Evolutionary conservation across 441 rosid species (phyloP).

Genomic region (Codiaeum variegatum): DNA sequence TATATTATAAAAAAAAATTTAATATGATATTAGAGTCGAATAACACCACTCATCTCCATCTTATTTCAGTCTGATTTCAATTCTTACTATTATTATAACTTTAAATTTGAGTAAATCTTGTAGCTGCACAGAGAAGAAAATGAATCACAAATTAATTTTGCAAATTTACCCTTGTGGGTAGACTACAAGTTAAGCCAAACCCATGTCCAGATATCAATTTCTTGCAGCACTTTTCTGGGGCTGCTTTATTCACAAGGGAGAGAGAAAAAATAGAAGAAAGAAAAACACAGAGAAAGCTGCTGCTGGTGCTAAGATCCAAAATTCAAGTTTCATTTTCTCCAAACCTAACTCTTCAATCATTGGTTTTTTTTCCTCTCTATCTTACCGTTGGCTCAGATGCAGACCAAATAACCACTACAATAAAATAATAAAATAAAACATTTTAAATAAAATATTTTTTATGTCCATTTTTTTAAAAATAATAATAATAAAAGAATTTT

Average conservation of each 20-base stretch:
- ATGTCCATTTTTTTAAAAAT: too few species aligned
- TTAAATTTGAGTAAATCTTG: too few species aligned
- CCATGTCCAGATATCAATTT: conserved; percentile 22
- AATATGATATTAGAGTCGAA: too few species aligned
- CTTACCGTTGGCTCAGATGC: conserved; percentile 50
- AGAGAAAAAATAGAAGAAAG: neutral
- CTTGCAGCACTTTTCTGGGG: conserved; percentile 19
- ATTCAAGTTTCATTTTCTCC: conserved; percentile 42
- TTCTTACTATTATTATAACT: too few species aligned
- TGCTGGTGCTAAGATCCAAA: conserved; percentile 32
- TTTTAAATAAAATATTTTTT: too few species aligned
- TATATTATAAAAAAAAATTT: too few species aligned
- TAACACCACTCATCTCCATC: too few species aligned
- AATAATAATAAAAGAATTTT: too few species aligned
- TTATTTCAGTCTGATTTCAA: too few species aligned
- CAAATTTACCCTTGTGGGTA: conserved; percentile 27
- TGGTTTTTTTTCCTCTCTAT: conserved; percentile 30
- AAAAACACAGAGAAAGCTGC: conserved; percentile 14
- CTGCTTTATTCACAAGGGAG: conserved; percentile 41
- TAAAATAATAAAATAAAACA: too few species aligned
- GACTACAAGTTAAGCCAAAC: conserved; percentile 55
- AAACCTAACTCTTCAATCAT: conserved; percentile 45
- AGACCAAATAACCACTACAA: conserved; percentile 41
- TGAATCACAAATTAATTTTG: conserved; percentile 6
- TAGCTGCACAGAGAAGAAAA: neutral